Percentiles rank a stretch among this genome's conserved stretches.
Conservation (phyloP, 768 basidiomycete species). For the Fomitopsis pulvina region DNA sequence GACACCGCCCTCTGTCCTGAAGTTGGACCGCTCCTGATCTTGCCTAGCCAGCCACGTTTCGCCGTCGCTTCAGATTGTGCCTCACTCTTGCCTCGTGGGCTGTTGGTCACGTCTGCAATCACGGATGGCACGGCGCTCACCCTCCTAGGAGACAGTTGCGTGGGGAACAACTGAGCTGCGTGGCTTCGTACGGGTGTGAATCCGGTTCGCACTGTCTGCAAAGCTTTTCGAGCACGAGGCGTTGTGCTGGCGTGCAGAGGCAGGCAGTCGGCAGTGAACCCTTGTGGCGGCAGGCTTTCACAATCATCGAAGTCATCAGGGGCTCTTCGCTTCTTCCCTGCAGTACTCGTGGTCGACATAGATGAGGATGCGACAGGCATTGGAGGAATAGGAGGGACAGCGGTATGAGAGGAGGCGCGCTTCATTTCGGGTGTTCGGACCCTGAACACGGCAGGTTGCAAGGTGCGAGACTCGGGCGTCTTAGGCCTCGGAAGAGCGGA, state of each 20-base stretch:
- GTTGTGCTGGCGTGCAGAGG: slow-evolving; percentile 33
- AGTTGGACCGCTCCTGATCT: slow-evolving; percentile 53
- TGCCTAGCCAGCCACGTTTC: slow-evolving; percentile 68
- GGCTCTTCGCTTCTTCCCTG: slow-evolving; percentile 67
- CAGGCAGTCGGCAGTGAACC: slow-evolving; percentile 48
- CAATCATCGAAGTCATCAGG: slow-evolving; percentile 71
- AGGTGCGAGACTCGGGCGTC: slow-evolving; percentile 27
- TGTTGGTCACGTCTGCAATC: slow-evolving; percentile 63
- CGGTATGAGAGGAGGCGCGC: slow-evolving; percentile 7
- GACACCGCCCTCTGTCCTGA: slow-evolving; percentile 6
- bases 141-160: slow-evolving; percentile 44
- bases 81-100: slow-evolving; percentile 29
- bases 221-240: slow-evolving; percentile 55
- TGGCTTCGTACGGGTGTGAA: slow-evolving; percentile 67
- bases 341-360: slow-evolving; percentile 61
- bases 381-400: slow-evolving; percentile 6
- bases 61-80: slow-evolving; percentile 29
- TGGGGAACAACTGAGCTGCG: slow-evolving; percentile 31
- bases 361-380: slow-evolving; percentile 22
- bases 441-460: slow-evolving; percentile 39
- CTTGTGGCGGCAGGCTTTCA: slow-evolving; percentile 54
- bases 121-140: slow-evolving; percentile 25
- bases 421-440: slow-evolving; percentile 42
- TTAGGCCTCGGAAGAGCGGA: slow-evolving; percentile 18
- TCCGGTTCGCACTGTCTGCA: slow-evolving; percentile 53